Evolutionary conservation across 2,329 filamentous ascomycete genomes (phyloP).

Genomic region (Talaromyces sp.): DNA sequence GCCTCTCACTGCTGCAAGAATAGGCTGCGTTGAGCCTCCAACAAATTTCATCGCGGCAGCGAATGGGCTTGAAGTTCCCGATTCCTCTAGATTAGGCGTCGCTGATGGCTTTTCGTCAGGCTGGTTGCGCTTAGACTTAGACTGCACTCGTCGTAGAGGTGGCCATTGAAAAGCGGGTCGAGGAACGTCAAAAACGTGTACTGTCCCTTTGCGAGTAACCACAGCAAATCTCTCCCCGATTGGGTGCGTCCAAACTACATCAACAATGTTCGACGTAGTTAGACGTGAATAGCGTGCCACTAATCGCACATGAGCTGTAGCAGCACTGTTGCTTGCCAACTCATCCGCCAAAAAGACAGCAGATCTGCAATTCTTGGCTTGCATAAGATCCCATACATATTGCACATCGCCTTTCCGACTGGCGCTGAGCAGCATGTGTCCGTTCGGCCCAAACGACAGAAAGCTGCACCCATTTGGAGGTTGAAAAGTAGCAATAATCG

Average conservation of each 20-base stretch:
- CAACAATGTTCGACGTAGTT: slow-evolving; percentile 86
- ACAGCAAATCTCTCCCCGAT: slow-evolving; percentile 80
- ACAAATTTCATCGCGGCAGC: slow-evolving; percentile 69
- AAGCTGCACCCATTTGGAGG: slow-evolving; percentile 50
- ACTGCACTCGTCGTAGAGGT: slow-evolving; percentile 55
- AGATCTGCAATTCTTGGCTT: slow-evolving; percentile 43
- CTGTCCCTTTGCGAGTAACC: slow-evolving; percentile 90
- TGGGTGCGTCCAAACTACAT: slow-evolving; percentile 81
- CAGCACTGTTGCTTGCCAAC: slow-evolving; percentile 19
- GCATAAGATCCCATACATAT: slow-evolving; percentile 51
- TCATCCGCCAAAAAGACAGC: slow-evolving; percentile 39
- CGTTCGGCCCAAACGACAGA: slow-evolving; percentile 48
- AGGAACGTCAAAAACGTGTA: slow-evolving; percentile 87
- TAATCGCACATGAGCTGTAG: slow-evolving; percentile 62
- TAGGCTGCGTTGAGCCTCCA: slow-evolving; percentile 57
- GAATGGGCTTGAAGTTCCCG: slow-evolving; percentile 48
- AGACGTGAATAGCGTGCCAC: slow-evolving; percentile 85
- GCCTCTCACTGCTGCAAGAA: slow-evolving; percentile 64
- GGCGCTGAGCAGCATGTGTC: slow-evolving; percentile 46
- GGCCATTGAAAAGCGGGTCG: slow-evolving; percentile 83
- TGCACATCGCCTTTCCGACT: slow-evolving; percentile 50
- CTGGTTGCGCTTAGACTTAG: slow-evolving; percentile 35
- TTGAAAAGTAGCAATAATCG: slow-evolving; percentile 45
- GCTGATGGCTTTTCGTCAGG: slow-evolving; percentile 37
- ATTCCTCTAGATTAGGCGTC: slow-evolving; percentile 41